phyloP scores from a whole-genome alignment of 495 filamentous ascomycete genomes.

The Xanthoparmelia taractica region DNA sequence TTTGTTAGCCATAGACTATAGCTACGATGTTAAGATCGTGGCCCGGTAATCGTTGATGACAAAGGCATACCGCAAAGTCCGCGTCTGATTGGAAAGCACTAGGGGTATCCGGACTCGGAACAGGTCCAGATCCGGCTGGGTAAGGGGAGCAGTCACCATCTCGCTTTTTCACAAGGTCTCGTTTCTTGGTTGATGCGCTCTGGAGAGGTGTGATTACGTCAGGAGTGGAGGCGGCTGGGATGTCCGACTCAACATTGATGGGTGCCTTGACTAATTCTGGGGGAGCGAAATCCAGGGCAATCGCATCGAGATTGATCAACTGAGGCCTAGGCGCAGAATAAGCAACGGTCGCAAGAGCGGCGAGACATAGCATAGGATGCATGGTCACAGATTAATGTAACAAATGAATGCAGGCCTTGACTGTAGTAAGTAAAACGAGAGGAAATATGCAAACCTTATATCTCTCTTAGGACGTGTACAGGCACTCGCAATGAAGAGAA shows the following conservation, averaged over 20 bases:
- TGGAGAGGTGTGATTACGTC: not conserved
- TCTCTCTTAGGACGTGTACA: not conserved
- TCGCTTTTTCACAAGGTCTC: conserved; percentile 1
- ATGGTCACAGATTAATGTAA: not conserved
- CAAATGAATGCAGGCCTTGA: not conserved
- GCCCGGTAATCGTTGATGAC: not conserved
- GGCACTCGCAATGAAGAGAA: not conserved
- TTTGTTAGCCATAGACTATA: not conserved
- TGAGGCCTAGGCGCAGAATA: not conserved
- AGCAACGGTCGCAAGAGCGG: not conserved
- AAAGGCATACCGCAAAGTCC: not conserved
- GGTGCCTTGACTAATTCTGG: not conserved
- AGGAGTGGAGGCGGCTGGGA: not conserved
- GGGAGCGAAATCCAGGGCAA: not conserved
- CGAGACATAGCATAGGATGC: not conserved
- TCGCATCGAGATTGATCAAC: not conserved
- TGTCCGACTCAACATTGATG: not conserved
- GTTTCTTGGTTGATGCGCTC: not conserved
- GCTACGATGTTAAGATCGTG: not conserved
- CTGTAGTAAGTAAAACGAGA: not conserved
- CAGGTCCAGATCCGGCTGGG: conserved; percentile 1
- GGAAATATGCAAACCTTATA: not conserved
- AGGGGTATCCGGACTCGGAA: not conserved
- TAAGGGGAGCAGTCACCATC: conserved; percentile 2
- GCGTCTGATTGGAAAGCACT: not conserved